Conservation (phyloP, 2,329 filamentous ascomycete species). For the Xylariales sp. region DNA sequence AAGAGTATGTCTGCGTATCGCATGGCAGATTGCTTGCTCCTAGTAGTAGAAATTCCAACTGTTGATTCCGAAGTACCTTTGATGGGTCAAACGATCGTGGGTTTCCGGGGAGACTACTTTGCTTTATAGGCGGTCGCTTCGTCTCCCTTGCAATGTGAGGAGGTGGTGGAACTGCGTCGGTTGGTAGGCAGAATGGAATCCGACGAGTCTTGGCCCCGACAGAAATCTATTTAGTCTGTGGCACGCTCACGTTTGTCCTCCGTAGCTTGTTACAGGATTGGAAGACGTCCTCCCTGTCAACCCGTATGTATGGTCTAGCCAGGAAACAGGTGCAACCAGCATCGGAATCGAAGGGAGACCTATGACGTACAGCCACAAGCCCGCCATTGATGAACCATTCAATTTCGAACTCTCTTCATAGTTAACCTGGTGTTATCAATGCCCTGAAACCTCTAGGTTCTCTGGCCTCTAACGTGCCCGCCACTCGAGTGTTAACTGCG, state of each 20-base stretch:
- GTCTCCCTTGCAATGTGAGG: not conserved
- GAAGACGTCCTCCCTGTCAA: slow-evolving; percentile 16
- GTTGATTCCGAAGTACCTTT: not conserved
- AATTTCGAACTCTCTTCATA: not conserved
- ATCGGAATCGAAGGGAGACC: not conserved
- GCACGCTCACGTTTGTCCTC: not conserved
- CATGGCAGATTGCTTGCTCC: slow-evolving; percentile 12
- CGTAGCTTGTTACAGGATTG: not conserved
- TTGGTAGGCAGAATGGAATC: not conserved
- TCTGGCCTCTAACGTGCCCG: not conserved
- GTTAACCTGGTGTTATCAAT: no score
- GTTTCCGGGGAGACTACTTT: not conserved
- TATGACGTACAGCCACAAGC: not conserved
- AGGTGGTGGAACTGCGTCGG: not conserved
- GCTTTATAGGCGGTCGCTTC: slow-evolving; percentile 24
- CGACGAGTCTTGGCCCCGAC: no score
- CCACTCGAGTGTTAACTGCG: not conserved
- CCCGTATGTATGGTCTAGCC: not conserved
- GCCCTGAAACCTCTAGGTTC: not conserved
- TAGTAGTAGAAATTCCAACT: not conserved
- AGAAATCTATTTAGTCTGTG: slow-evolving; percentile 1
- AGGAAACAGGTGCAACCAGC: slow-evolving; percentile 11
- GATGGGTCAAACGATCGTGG: not conserved
- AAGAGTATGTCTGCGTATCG: slow-evolving; percentile 6
- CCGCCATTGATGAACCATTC: not conserved